phyloP scores from a whole-genome alignment of 805 yeast genomes.

The Saccharomycopsis babjevae region DNA sequence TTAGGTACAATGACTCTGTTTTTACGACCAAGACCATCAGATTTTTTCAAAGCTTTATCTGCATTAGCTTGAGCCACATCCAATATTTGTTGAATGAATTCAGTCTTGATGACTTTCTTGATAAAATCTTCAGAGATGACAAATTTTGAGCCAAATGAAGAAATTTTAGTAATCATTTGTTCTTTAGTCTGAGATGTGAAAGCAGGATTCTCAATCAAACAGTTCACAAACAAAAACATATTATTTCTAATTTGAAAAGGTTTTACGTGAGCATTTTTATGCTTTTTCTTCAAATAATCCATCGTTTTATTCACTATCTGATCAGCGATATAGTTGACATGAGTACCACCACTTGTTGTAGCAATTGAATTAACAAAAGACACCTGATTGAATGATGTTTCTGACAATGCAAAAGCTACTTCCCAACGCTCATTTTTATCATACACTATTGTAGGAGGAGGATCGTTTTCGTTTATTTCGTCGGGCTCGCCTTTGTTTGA shows the following conservation, averaged over 20 bases:
- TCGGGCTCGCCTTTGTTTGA: neutral
- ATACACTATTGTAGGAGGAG: slow-evolving; percentile 58
- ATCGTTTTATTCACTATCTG: slow-evolving; percentile 69
- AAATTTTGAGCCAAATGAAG: slow-evolving; percentile 84
- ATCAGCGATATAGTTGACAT: slow-evolving; percentile 77
- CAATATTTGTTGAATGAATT: slow-evolving; percentile 54
- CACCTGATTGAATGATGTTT: slow-evolving; percentile 82
- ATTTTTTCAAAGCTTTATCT: slow-evolving; percentile 74
- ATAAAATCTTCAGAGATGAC: slow-evolving; percentile 72
- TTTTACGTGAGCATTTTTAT: slow-evolving; percentile 56
- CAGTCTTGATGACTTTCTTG: slow-evolving; percentile 63
- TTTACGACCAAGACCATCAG: slow-evolving; percentile 73
- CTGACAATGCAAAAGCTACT: slow-evolving; percentile 87
- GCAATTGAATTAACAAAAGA: slow-evolving; percentile 97
- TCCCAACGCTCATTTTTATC: slow-evolving; percentile 92
- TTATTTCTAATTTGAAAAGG: slow-evolving; percentile 84
- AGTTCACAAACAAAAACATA: slow-evolving; percentile 84
- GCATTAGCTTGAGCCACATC: slow-evolving; percentile 84
- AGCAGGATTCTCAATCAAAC: slow-evolving; percentile 92
- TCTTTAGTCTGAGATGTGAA: slow-evolving; percentile 97
- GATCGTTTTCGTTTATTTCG: slow-evolving; percentile 26
- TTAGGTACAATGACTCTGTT: slow-evolving; percentile 80
- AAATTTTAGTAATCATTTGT: slow-evolving; percentile 78
- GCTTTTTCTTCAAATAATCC: slow-evolving; percentile 64
- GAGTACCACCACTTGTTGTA: slow-evolving; percentile 95